Conservation (phyloP, 768 basidiomycete species). For the Tylopilus felleus region DNA sequence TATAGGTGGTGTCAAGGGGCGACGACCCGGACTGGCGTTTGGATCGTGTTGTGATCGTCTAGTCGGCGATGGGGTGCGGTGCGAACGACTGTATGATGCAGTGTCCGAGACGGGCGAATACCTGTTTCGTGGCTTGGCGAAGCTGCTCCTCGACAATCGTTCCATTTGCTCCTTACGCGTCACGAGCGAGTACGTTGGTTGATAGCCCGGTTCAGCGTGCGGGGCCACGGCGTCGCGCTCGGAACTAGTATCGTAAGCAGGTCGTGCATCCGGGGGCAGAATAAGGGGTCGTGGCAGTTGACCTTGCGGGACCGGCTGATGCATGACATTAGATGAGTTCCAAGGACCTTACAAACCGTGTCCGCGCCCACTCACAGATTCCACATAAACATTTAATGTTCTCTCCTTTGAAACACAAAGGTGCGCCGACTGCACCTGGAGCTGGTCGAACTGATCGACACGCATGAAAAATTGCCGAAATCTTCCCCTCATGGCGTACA, state of each 20-base stretch:
- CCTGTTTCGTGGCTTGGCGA: slow-evolving; percentile 6
- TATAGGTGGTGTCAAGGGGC: slow-evolving; percentile 22
- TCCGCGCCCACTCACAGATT: slow-evolving; percentile 42
- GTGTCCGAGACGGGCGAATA: slow-evolving; percentile 17
- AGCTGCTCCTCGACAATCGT: slow-evolving; percentile 23
- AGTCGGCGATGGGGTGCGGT: slow-evolving; percentile 7
- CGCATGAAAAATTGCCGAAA: slow-evolving; percentile 69
- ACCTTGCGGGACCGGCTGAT: slow-evolving; percentile 26
- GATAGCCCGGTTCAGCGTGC: background rate
- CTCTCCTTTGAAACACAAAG: slow-evolving; percentile 51
- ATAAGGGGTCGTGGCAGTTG: slow-evolving; percentile 25
- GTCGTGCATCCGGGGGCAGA: slow-evolving; percentile 5
- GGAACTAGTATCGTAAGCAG: slow-evolving; percentile 15
- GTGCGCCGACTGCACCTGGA: slow-evolving; percentile 53
- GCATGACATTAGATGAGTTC: slow-evolving; percentile 7
- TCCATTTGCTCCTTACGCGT: slow-evolving; percentile 31
- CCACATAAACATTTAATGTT: slow-evolving; percentile 57
- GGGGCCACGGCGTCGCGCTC: slow-evolving; percentile 15
- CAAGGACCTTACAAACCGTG: background rate
- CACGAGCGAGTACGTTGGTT: slow-evolving; percentile 7
- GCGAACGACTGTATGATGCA: slow-evolving; percentile 19
- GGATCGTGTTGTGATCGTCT: background rate
- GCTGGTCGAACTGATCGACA: slow-evolving; percentile 47
- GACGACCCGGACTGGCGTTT: slow-evolving; percentile 1
- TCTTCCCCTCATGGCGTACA: slow-evolving; percentile 62